phyloP scores from a whole-genome alignment of 2,329 filamentous ascomycete genomes.

The Fusarium sp. region DNA sequence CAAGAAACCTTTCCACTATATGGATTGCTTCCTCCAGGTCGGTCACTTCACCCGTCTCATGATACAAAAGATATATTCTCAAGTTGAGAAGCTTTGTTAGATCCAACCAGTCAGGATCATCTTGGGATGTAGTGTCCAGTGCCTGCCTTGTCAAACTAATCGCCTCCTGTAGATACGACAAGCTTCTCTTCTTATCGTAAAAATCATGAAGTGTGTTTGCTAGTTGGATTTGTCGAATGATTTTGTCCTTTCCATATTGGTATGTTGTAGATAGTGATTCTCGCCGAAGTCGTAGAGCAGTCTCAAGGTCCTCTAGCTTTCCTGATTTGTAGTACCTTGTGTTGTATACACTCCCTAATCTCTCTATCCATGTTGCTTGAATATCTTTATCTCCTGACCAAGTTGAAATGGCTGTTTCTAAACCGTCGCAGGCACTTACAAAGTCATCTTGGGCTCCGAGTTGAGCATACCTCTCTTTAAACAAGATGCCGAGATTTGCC shows the following conservation, averaged over 20 bases:
- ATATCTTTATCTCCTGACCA: background rate
- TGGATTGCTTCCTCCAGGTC: background rate
- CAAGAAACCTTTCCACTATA: accelerated
- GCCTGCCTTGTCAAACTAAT: background rate
- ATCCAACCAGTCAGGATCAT: background rate
- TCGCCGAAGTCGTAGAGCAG: background rate
- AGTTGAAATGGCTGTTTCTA: background rate
- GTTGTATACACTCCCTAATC: background rate
- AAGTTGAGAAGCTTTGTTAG: background rate
- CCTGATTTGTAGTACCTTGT: background rate
- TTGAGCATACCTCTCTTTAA: background rate
- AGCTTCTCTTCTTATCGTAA: accelerated
- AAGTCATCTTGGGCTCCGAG: background rate
- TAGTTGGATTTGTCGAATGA: background rate
- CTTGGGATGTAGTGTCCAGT: background rate
- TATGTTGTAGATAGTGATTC: background rate
- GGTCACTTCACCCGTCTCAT: accelerated
- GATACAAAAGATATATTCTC: background rate
- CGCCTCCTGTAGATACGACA: background rate
- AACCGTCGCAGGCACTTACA: accelerated
- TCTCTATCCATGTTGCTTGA: background rate
- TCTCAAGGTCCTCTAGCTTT: background rate
- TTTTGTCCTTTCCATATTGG: accelerated
- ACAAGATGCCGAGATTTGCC: background rate
- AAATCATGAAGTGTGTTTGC: background rate